Conservation (phyloP, 1,284 basidiomycete genomes). For the Cutaneotrichosporon cutaneum region DNA sequence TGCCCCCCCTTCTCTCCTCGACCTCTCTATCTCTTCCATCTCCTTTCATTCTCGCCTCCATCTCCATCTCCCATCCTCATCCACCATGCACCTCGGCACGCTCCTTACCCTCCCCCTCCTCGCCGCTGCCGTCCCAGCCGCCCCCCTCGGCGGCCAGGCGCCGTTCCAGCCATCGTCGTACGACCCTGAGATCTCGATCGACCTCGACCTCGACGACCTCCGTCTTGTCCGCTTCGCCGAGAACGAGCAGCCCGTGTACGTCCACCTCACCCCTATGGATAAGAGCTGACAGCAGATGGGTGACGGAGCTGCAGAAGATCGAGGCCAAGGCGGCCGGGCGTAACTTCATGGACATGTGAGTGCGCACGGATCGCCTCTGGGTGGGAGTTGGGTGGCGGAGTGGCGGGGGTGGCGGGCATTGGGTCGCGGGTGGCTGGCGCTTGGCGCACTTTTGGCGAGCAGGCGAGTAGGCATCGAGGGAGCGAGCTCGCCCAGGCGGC, state of each 20-base stretch:
- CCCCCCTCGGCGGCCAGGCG: conserved; percentile 12
- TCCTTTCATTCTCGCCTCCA: neutral
- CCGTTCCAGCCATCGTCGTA: neutral
- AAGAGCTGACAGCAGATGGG: conserved; percentile 57
- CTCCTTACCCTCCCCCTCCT: conserved; percentile 38
- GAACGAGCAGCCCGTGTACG: conserved; percentile 57
- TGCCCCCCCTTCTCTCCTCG: no score
- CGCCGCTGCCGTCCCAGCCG: conserved; percentile 38
- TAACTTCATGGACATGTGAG: conserved; percentile 82
- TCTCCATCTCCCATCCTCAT: no score
- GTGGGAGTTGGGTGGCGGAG: neutral
- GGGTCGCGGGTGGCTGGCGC: neutral
- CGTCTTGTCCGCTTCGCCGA: conserved; percentile 74
- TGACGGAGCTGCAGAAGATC: conserved; percentile 84
- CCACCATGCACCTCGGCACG: conserved; percentile 40
- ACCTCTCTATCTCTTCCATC: neutral
- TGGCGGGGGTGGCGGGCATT: neutral
- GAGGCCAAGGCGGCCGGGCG: conserved; percentile 63
- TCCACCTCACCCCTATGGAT: no score
- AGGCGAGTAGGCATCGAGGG: no score
- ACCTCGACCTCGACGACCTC: conserved; percentile 66
- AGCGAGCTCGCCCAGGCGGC: no score
- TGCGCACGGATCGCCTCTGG: conserved; percentile 5
- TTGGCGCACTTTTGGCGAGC: no score
- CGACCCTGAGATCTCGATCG: conserved; percentile 42